phyloP scores from a whole-genome alignment of 1,284 basidiomycete genomes.

The Vanrija humicola region DNA sequence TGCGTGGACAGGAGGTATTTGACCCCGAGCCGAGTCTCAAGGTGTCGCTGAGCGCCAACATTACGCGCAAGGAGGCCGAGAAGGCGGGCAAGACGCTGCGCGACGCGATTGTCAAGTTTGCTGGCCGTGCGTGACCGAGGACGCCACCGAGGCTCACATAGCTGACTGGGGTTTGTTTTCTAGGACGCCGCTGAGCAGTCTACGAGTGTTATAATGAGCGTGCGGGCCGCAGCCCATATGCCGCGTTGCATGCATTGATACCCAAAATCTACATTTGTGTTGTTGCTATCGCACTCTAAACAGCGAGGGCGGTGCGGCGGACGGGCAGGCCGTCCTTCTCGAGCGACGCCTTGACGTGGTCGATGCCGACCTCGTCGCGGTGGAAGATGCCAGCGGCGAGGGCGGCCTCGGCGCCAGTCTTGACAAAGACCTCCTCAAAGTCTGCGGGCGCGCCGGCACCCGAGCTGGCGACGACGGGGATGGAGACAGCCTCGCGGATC shows the following conservation, averaged over 20 bases:
- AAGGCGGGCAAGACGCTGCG: slow-evolving; percentile 76
- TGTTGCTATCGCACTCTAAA: background rate
- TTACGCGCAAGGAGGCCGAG: slow-evolving; percentile 86
- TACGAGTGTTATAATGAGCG: too few species aligned
- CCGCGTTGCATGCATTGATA: too few species aligned
- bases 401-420: slow-evolving; percentile 82
- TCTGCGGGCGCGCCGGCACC: slow-evolving; percentile 80
- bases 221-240: too few species aligned
- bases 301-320: slow-evolving; percentile 19
- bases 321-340: slow-evolving; percentile 53
- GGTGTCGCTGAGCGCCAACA: slow-evolving; percentile 69
- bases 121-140: slow-evolving; percentile 4
- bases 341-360: slow-evolving; percentile 64
- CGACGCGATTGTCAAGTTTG: slow-evolving; percentile 67
- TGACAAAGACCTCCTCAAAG: slow-evolving; percentile 79
- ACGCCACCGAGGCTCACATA: too few species aligned
- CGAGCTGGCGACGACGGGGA: slow-evolving; percentile 92
- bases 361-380: slow-evolving; percentile 70
- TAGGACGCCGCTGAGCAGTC: too few species aligned
- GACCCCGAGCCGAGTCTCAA: slow-evolving; percentile 82
- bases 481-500: slow-evolving; percentile 70
- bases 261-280: too few species aligned
- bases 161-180: too few species aligned
- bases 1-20: slow-evolving; percentile 75
- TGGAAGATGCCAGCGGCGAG: slow-evolving; percentile 98